Percentiles rank a stretch among this genome's conserved stretches.
These are phyloP conservation scores for Aotearoamyces nothofagi DNA, from an alignment of 2,329 filamentous ascomycete species.

Conservation along the genomic window DNA sequence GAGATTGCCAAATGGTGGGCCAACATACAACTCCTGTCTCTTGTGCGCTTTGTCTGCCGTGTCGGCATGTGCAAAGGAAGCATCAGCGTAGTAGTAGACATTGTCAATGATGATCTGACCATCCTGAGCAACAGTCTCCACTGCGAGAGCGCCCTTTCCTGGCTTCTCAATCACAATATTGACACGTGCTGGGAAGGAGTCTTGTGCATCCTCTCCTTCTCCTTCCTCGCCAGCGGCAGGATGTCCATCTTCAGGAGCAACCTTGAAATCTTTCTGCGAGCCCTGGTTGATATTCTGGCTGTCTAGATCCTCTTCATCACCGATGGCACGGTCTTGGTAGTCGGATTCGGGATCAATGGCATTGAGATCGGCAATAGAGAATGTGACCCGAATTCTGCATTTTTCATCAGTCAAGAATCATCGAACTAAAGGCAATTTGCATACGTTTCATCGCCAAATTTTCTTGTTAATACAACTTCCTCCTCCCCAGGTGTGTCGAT, in stretches of 20 bases:
- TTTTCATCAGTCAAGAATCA: conserved; percentile 10
- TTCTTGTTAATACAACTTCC: conserved; percentile 72
- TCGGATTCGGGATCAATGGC: conserved; percentile 43
- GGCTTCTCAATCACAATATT: conserved; percentile 83
- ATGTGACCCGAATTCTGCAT: conserved; percentile 58
- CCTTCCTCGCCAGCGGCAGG: conserved; percentile 43
- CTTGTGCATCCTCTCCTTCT: conserved; percentile 30
- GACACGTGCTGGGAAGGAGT: conserved; percentile 63
- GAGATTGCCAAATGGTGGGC: conserved; percentile 83
- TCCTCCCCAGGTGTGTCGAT: conserved; percentile 73
- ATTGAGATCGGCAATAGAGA: conserved; percentile 74
- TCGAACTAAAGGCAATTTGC: conserved; percentile 23
- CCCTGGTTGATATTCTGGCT: conserved; percentile 29
- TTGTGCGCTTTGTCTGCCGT: conserved; percentile 64
- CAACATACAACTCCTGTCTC: conserved; percentile 68
- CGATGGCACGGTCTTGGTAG: conserved; percentile 38
- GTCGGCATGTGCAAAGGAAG: conserved; percentile 61
- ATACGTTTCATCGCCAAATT: conserved; percentile 78
- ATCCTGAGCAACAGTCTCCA: conserved; percentile 77
- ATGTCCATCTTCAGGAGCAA: conserved; percentile 36
- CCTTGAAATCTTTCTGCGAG: conserved; percentile 39
- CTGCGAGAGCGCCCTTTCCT: conserved; percentile 67
- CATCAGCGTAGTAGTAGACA: conserved; percentile 72
- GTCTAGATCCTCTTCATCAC: conserved; percentile 34
- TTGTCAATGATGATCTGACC: conserved; percentile 80